These are phyloP conservation scores for Nicotiana sylvestris DNA, from an alignment of 257 asterid species.

Conservation along the genomic window DNA sequence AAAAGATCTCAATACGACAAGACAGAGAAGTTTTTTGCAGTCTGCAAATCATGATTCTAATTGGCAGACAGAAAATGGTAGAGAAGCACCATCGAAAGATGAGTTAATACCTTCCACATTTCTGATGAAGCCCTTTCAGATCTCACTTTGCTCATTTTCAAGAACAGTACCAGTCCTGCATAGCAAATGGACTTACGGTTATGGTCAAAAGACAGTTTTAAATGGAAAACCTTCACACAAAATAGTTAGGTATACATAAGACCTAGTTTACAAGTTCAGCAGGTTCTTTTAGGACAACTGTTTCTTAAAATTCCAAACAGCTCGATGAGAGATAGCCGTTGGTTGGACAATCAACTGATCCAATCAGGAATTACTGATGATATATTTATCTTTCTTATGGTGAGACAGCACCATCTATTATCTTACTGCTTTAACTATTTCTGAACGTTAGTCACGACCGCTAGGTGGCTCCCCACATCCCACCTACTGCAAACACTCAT, in stretches of 20 bases:
- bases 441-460: background rate
- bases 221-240: background rate
- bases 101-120: conserved; percentile 69
- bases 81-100: background rate
- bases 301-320: background rate
- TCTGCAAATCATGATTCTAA: background rate
- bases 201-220: background rate
- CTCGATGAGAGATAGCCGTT: background rate
- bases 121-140: conserved; percentile 82
- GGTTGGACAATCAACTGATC: background rate
- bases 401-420: background rate
- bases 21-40: background rate
- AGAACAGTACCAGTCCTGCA: conserved; percentile 71
- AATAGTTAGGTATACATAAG: background rate
- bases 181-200: background rate
- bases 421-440: background rate
- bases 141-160: conserved; percentile 94
- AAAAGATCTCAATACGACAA: background rate
- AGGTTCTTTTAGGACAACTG: background rate
- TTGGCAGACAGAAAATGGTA: conserved; percentile 8
- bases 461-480: background rate
- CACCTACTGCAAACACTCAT: background rate
- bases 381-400: background rate
- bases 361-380: background rate
- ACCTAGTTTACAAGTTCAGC: background rate